Evolutionary conservation across 495 filamentous ascomycete genomes (phyloP), one percentile per base, ranked within the genome.

Genomic region (Friedmanniomyces simplex): DNA sequence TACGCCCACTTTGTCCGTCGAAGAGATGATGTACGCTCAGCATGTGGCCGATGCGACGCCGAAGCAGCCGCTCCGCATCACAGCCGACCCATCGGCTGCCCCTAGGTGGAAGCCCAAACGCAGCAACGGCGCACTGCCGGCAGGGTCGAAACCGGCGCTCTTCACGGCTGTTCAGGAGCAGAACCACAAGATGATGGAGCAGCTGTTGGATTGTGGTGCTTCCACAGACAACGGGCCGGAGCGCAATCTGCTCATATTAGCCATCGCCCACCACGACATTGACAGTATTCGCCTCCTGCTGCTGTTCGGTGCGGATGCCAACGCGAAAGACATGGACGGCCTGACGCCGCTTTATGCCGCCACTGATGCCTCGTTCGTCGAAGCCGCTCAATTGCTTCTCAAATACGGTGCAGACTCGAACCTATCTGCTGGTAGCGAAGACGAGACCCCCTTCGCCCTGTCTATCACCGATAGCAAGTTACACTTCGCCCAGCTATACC

Each of bases 391-490:
- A 28, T 62, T 77, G 45, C 68, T 82, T 8, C 64, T 81, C 5
- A 73, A 77, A 58, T 74, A 76, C 56, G 73, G 75, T 16, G 79
- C 78, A 0, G 75, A 80, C 57, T 66, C 75, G 10, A 79, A 78
- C 61, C 65, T 73, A 2, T 50, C 64, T 3, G 70, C 72, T 3
- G 73, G 70, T 0, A 58, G 67, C 0, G 68, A 72, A 20, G 45
- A 63, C 8, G 74, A 77, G 36, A 68, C 72, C 3, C 73, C 78
- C 0, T 69, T 79, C 18, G 68, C 66, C 13, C 55, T 68, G 22
- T 62, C 72, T 8, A 64, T 74, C 4, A 49, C 24, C 61, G 13
- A 72, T 37, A 68, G 69, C 55, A 74, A 72, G 25, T 67, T 71
- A n/a, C 67, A 69, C 28, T 62, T 80, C 20, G 67, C 71, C 4